Base-by-base conservation (phyloP, 2,329 filamentous ascomycete genomes). In the Elsinoe arachidis region DNA sequence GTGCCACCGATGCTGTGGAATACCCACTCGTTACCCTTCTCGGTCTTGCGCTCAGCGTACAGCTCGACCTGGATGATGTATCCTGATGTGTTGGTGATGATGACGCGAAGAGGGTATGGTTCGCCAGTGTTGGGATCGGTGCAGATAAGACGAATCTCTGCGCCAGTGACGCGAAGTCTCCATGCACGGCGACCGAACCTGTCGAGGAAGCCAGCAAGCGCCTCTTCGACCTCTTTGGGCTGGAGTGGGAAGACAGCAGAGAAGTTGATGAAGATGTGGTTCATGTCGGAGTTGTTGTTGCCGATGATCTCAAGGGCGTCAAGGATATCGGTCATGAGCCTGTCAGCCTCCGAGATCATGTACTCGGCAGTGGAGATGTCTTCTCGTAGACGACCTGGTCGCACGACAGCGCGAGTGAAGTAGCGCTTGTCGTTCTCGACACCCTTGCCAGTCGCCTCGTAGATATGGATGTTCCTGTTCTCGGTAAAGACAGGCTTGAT, bases 201-300 rank as follows among this genome's bases (percentile, higher is more conserved):
- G 68, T 97, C 93, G 64, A 99, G 78, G 84, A 99, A 99, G 57
- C 91, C 91, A 68, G 87, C 90, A 21, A 99, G 83, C 30, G 90
- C 92, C 73, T 95, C 83, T 76, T 97, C 90, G 14, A 99, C 90
- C 76, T 96, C 90, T 59, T 83, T 77, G 2, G 93, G 91, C 68
- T 90, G 80, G 51, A 99, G 83, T 70, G 90, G 89, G 84, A 99
- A 97, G 59, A 96, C 88, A 9, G 91, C 90, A 0, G 90, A 93
- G 78, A 99, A 99, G 82, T 99, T 97, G 80, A 99, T 93, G 79
- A 99, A 99, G 80, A 99, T 93, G 77, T 99, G 93, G 80, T 99
- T 99, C 70, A 99, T 81, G 79, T 99, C 93, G 54, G 93, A 96
- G 78, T 95, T 95, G 78, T 96, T 97, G 80, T 96, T 96, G 69